These are phyloP conservation scores for Talaromyces amestolkiae DNA, from an alignment of 2,329 filamentous ascomycete species.

Conservation along the genomic window DNA sequence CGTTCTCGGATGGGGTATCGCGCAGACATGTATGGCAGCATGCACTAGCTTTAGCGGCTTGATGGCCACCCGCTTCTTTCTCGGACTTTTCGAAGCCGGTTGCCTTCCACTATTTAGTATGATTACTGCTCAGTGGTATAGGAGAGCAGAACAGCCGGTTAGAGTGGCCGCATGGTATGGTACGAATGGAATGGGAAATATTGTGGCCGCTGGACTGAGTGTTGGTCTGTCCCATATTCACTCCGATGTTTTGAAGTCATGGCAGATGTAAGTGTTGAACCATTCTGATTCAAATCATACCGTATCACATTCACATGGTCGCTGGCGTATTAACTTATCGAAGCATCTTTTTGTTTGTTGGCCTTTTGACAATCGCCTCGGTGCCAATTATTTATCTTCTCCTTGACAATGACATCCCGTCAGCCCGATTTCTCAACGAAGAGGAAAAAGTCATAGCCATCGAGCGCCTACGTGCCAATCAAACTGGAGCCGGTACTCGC, in stretches of 20 bases:
- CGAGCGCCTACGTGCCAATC: conserved; percentile 50
- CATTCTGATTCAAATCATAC: no score
- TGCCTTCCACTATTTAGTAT: conserved; percentile 46
- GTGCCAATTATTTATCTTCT: conserved; percentile 59
- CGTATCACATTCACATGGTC: no score
- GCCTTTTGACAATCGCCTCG: conserved; percentile 58
- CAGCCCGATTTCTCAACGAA: conserved; percentile 44
- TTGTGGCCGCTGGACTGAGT: conserved; percentile 56
- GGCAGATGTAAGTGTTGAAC: neutral
- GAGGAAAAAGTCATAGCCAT: conserved; percentile 46
- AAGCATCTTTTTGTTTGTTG: conserved; percentile 60
- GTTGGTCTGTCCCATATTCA: conserved; percentile 59
- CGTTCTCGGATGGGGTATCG: conserved; percentile 50
- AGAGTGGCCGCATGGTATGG: conserved; percentile 38
- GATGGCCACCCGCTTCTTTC: conserved; percentile 51
- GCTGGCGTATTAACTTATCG: neutral
- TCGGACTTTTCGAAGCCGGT: conserved; percentile 54
- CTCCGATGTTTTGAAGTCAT: conserved; percentile 36
- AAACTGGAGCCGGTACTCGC: conserved; percentile 46
- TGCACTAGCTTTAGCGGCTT: conserved; percentile 48
- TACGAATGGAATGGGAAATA: conserved; percentile 59
- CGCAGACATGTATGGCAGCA: conserved; percentile 49
- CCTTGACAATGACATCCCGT: conserved; percentile 53
- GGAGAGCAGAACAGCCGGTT: conserved; percentile 56
- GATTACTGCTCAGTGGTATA: conserved; percentile 48